Evolutionary conservation across 2,329 filamentous ascomycete genomes (phyloP).

Genomic region (Phaeosphaeriaceae sp.): DNA sequence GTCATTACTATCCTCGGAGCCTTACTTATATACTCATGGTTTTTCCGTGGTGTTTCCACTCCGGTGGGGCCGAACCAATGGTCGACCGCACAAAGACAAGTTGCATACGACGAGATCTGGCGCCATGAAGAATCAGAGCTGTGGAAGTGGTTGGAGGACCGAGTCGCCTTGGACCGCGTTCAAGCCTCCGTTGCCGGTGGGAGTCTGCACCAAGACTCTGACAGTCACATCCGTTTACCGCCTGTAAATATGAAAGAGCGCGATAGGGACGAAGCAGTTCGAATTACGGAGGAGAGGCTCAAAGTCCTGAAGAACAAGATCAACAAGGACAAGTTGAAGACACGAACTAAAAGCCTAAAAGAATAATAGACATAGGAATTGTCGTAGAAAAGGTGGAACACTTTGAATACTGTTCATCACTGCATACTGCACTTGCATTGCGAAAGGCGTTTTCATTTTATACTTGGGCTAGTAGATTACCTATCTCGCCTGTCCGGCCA

Average conservation of each 20-base stretch:
- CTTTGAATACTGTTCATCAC: background rate
- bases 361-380: constrained; percentile 22
- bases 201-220: constrained; percentile 39
- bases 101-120: constrained; percentile 95
- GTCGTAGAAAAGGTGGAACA: background rate
- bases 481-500: no score
- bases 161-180: constrained; percentile 72
- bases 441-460: constrained; percentile 2
- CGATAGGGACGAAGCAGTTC: constrained; percentile 80
- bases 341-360: constrained; percentile 25
- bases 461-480: no score
- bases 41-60: constrained; percentile 44
- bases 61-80: constrained; percentile 37
- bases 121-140: constrained; percentile 82
- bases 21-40: constrained; percentile 39
- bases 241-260: constrained; percentile 68
- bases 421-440: constrained; percentile 2
- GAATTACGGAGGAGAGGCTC: constrained; percentile 85
- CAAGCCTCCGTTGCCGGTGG: constrained; percentile 28
- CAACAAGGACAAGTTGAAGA: constrained; percentile 28
- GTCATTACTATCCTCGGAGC: constrained; percentile 77
- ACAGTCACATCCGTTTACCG: constrained; percentile 59
- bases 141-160: constrained; percentile 92
- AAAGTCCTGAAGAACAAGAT: constrained; percentile 76
- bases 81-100: constrained; percentile 68